phyloP scores from a whole-genome alignment of 768 basidiomycete species.

The Tylopilus felleus region DNA sequence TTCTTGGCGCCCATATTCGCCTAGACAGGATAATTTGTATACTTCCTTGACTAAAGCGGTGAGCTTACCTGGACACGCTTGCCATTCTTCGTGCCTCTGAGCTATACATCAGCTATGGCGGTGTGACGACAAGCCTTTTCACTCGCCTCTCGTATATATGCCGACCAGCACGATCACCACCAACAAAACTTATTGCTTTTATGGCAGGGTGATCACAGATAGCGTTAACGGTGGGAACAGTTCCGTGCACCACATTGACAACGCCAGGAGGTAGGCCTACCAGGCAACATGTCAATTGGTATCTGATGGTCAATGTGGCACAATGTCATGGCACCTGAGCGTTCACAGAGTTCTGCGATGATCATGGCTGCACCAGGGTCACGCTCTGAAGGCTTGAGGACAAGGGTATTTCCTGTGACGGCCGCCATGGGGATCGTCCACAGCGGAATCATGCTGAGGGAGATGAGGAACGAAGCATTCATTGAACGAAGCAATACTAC shows the following conservation, averaged over 20 bases:
- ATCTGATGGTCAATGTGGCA: not conserved
- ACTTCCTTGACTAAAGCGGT: slow-evolving; percentile 8
- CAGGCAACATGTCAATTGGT: not conserved
- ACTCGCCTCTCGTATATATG: slow-evolving; percentile 86
- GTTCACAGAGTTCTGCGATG: slow-evolving; percentile 90
- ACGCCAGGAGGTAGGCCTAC: slow-evolving; percentile 81
- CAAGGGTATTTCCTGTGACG: slow-evolving; percentile 88
- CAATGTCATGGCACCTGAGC: slow-evolving; percentile 50
- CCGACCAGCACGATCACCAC: slow-evolving; percentile 87
- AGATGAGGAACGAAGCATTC: not conserved
- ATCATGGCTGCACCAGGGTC: slow-evolving; percentile 98
- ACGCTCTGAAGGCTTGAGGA: slow-evolving; percentile 94
- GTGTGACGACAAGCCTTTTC: not conserved
- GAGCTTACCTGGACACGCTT: slow-evolving; percentile 75
- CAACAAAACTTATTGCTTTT: slow-evolving; percentile 95
- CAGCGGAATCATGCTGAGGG: slow-evolving; percentile 83
- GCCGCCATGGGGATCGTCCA: slow-evolving; percentile 93
- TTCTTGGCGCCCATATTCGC: slow-evolving; percentile 96
- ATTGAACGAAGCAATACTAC: slow-evolving; percentile 20
- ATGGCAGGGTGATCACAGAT: slow-evolving; percentile 92
- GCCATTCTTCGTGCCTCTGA: slow-evolving; percentile 77
- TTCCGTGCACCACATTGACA: slow-evolving; percentile 89
- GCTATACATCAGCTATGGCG: slow-evolving; percentile 4
- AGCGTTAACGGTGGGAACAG: slow-evolving; percentile 83
- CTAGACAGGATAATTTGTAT: slow-evolving; percentile 25